A percentile compares a stretch with the other conserved stretches of the same genome.
phyloP scores from a whole-genome alignment of 2,329 filamentous ascomycete genomes.

The Sporothrix pallida region DNA sequence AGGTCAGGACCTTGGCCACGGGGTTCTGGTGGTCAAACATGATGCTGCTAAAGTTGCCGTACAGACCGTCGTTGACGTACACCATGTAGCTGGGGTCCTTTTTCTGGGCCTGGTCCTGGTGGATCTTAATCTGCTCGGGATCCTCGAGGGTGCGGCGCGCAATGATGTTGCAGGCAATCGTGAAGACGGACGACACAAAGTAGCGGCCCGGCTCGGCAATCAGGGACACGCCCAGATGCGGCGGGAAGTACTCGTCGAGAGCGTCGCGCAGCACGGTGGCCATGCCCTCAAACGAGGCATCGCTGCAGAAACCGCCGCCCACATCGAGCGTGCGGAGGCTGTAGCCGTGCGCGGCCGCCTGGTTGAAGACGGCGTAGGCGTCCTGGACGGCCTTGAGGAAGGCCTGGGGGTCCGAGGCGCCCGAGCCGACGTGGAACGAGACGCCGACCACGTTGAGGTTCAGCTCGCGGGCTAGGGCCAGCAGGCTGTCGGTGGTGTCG shows the following conservation, averaged over 20 bases:
- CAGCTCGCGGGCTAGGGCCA: constrained; percentile 79
- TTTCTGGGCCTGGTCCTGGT: neutral
- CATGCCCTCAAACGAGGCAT: constrained; percentile 86
- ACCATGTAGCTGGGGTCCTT: constrained; percentile 80
- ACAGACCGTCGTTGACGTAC: constrained; percentile 96
- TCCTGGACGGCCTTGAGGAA: constrained; percentile 92
- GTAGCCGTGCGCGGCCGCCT: constrained; percentile 77
- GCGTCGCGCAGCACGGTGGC: constrained; percentile 78
- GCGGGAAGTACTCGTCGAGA: constrained; percentile 86
- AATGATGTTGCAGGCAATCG: constrained; percentile 93
- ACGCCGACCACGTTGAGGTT: constrained; percentile 92
- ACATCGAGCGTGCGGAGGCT: constrained; percentile 88
- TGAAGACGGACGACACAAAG: constrained; percentile 93
- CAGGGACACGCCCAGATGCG: constrained; percentile 71
- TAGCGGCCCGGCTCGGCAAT: constrained; percentile 97
- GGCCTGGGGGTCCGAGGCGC: constrained; percentile 88
- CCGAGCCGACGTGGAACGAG: constrained; percentile 97
- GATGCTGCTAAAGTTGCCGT: constrained; percentile 98
- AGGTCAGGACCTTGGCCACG: constrained; percentile 77
- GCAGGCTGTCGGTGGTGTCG: constrained; percentile 77
- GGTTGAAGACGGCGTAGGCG: constrained; percentile 85
- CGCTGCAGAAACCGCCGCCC: constrained; percentile 88
- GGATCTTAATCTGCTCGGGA: constrained; percentile 61
- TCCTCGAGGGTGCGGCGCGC: constrained; percentile 87
- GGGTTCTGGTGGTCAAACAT: constrained; percentile 99